Base-by-base conservation (phyloP, 2,329 filamentous ascomycete genomes). In the Dichotomopilus funicola region DNA sequence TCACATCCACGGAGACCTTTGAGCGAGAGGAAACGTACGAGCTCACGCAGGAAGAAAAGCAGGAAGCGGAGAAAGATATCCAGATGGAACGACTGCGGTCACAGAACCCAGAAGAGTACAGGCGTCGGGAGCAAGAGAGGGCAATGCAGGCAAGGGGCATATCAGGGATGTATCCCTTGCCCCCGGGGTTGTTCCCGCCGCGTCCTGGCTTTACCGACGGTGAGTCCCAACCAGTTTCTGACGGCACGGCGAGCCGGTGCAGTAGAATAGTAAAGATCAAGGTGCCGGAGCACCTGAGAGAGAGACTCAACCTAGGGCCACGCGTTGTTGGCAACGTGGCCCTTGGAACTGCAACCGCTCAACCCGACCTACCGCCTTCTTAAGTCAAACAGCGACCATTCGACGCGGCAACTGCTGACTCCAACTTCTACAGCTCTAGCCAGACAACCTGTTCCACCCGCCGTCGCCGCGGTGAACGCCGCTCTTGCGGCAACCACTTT, bases 1-100 rank as follows among this genome's bases (percentile, higher is more conserved):
- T 92, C 54, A 76, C 81, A 3, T 78, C 85, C 41, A 87, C 85
- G 0, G 86, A 92, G 61, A 86, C 85, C 0, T 89, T 90, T 61
- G 84, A 88, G 61, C 77, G 82, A 61, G 85, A 91, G 60, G 85
- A 87, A 55, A 72, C 79, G 9, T 82, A 84, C 49, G 76, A 77
- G 13, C 68, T 91, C 27, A 84, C 82, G 0, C 72, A 75, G 0
- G 82, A 87, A 51, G 87, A 91, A 59, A 67, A 75, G 8, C 72
- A 71, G 44, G 79, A 84, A 46, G 81, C 82, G 0, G 73, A 79
- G 36, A 61, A 72, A 42, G 60, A 73, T 52, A 64, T 73, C 27
- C 57, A 60, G 45, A 42, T 61, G 19, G 58, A 64, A 41, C 59
- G 56, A n/a, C 63, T 65, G 13, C 61, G 61, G 13, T 42, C 46